These are phyloP conservation scores for Fusarium chaquense DNA, from an alignment of 2,329 filamentous ascomycete species.

Conservation along the genomic window DNA sequence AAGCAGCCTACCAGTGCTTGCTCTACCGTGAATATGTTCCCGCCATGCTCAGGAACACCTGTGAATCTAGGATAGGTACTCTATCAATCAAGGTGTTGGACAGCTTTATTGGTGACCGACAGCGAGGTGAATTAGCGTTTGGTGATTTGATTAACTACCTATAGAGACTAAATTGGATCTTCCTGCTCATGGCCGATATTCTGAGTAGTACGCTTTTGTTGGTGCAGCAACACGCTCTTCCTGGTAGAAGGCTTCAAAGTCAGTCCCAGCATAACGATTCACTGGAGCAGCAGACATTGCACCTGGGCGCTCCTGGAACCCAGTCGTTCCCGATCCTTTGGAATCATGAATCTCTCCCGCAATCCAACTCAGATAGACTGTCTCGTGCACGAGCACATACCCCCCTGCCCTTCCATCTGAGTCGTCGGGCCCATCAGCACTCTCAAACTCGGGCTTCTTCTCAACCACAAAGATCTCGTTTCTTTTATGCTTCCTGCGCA, in stretches of 20 bases:
- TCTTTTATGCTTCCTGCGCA: constrained; percentile 46
- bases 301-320: constrained; percentile 17
- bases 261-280: constrained; percentile 41
- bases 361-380: constrained; percentile 53
- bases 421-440: constrained; percentile 34
- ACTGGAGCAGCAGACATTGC: constrained; percentile 9
- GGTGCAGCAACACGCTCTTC: constrained; percentile 14
- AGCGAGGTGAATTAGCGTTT: background rate
- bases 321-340: constrained; percentile 19
- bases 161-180: background rate
- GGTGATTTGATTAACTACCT: background rate
- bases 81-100: background rate
- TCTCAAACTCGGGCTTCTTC: constrained; percentile 52
- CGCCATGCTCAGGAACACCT: background rate
- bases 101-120: background rate
- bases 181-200: constrained; percentile 21
- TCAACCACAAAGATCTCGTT: constrained; percentile 53
- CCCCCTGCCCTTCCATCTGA: constrained; percentile 41
- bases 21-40: background rate
- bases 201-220: constrained; percentile 30
- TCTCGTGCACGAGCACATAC: constrained; percentile 54
- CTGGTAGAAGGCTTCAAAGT: constrained; percentile 44
- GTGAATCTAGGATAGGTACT: background rate
- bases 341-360: constrained; percentile 47
- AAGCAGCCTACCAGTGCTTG: background rate